phyloP scores from a whole-genome alignment of 441 rosid species.

The Syzygium syzygioides region DNA sequence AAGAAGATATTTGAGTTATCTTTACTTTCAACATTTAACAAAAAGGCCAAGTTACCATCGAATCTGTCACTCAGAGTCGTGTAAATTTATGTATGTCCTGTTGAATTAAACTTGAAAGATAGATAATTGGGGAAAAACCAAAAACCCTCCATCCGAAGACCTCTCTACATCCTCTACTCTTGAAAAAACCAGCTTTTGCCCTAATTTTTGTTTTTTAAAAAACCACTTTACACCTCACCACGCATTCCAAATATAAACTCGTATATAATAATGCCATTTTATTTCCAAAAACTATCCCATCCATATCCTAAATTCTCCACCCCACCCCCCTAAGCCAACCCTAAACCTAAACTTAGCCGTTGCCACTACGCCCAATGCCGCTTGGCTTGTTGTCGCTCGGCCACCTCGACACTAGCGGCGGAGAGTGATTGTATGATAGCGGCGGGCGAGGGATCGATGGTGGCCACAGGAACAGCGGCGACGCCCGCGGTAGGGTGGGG shows the following conservation, averaged over 20 bases:
- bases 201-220: background rate
- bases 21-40: background rate
- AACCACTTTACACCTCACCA: background rate
- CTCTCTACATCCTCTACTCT: background rate
- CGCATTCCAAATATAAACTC: background rate
- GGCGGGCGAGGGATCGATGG: background rate
- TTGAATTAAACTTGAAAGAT: background rate
- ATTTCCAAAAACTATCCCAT: background rate
- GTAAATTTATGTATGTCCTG: background rate
- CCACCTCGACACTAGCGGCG: background rate
- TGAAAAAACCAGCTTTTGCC: background rate
- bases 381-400: background rate
- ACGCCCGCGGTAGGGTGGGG: background rate
- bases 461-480: background rate
- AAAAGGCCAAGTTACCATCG: background rate
- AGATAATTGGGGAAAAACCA: background rate
- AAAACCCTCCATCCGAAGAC: background rate
- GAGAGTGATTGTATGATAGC: background rate
- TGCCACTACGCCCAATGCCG: background rate
- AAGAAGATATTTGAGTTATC: background rate
- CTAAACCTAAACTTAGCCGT: background rate
- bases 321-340: background rate
- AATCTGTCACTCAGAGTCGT: background rate
- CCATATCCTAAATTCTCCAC: background rate
- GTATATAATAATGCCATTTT: background rate